Evolutionary conservation across 179 eudicot genomes (phyloP), one percentile per base, ranked within the genome.

Genomic region (Spergularia azorica): DNA sequence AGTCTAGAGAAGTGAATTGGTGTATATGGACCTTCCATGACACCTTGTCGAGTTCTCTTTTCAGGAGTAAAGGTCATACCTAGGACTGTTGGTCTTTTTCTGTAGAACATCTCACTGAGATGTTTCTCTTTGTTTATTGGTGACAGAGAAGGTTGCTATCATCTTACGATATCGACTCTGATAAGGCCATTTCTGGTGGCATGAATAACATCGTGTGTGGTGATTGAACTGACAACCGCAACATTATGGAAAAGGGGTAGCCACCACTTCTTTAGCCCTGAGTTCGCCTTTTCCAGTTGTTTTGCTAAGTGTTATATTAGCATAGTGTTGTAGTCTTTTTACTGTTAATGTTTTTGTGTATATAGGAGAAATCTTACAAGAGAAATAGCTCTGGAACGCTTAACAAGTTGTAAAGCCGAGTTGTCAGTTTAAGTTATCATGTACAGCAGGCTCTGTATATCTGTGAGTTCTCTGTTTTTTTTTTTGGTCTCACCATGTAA

Each of bases 111-210:
- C 32, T 76, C n/a, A 52, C 70, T 62, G 54, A 61, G 32, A 16
- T 71, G 1, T 63, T 20, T 12, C 32, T 10, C 48, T 58, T 74
- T 52, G 20, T 26, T 76, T 66, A 64, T 76, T 60, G 69, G 50
- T 66, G 83, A 84, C 97, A 94, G 98, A 90, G 97, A 88, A 88
- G 81, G 85, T 77, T 92, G 82, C 94, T 94, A 69, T 87, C 98
- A 50, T 86, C 97, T 38, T 88, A 89, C 63, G 92, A 89, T 69
- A 77, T 87, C 18, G 98, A 88, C 9, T 41, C 84, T 6, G 93
- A 82, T 57, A 86, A 83, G 85, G 86, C 81, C 67, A 59, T 74
- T 55, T 57, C 84, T 18, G 82, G 83, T 73, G 92, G 77, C 57
- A 41, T 43, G 71, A 76, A 74, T 36, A 77, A 81, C 66, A 48